Evolutionary conservation across 306 rosid species (phyloP).

Genomic region (Rosa lucieae): DNA sequence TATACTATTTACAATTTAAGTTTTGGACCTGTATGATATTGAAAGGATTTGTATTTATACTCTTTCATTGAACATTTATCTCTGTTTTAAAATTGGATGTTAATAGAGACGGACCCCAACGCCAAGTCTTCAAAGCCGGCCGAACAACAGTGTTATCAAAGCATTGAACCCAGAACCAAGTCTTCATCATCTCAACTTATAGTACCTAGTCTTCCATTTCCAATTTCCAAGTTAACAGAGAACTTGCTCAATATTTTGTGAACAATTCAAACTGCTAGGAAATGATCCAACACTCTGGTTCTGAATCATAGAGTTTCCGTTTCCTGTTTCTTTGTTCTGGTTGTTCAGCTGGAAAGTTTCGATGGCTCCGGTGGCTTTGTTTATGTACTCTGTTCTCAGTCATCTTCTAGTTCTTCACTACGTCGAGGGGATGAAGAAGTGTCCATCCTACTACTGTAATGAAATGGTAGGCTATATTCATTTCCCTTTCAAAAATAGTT

Average conservation of each 20-base stretch:
- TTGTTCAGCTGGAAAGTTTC: slow-evolving; percentile 1
- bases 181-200: not conserved
- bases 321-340: not conserved
- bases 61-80: not conserved
- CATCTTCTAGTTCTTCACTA: slow-evolving; percentile 14
- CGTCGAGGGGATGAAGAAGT: not conserved
- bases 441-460: slow-evolving; percentile 1
- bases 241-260: not conserved
- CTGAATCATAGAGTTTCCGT: not conserved
- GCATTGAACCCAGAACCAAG: not conserved
- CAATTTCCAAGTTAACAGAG: not conserved
- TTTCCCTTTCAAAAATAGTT: not conserved
- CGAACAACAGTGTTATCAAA: not conserved
- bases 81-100: not conserved
- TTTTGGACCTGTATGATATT: not conserved
- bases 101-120: not conserved
- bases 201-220: not conserved
- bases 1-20: not conserved
- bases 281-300: not conserved
- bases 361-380: slow-evolving; percentile 14
- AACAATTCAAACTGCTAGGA: not conserved
- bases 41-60: not conserved
- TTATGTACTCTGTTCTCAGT: slow-evolving; percentile 12
- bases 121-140: slow-evolving; percentile 2
- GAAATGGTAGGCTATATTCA: fast-evolving